Conservation (phyloP, 257 asterid species). For the Ophiorrhiza pumila region DNA sequence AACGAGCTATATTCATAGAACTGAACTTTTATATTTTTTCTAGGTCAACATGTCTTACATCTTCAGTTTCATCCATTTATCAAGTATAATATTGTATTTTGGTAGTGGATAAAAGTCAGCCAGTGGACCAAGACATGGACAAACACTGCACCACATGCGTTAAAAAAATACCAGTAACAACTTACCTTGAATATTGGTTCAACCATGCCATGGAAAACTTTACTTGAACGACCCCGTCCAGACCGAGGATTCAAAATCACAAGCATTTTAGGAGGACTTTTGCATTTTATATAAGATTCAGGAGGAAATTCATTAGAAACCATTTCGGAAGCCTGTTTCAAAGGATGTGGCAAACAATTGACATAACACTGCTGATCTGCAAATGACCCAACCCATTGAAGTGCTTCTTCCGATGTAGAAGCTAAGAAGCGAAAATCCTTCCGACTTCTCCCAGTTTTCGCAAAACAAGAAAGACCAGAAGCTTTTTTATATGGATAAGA, state of each 20-base stretch:
- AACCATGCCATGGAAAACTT: slow-evolving; percentile 78
- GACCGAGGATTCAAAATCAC: slow-evolving; percentile 95
- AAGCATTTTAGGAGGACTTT: slow-evolving; percentile 86
- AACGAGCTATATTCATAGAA: not conserved
- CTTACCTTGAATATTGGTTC: slow-evolving; percentile 94
- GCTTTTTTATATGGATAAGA: slow-evolving; percentile 71
- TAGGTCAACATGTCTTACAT: not conserved
- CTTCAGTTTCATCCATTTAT: too few species aligned
- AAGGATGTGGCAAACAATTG: slow-evolving; percentile 88
- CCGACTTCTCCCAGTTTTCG: slow-evolving; percentile 60
- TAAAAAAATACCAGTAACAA: slow-evolving; percentile 1
- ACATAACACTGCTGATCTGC: slow-evolving; percentile 97
- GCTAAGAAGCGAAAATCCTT: slow-evolving; percentile 86
- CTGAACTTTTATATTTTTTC: not conserved
- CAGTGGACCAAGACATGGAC: not conserved
- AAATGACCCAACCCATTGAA: slow-evolving; percentile 92
- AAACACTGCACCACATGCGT: not conserved
- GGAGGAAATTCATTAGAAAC: slow-evolving; percentile 74
- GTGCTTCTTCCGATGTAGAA: slow-evolving; percentile 76
- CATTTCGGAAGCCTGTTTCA: slow-evolving; percentile 63
- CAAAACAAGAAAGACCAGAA: slow-evolving; percentile 47
- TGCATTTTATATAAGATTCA: slow-evolving; percentile 78
- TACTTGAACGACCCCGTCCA: slow-evolving; percentile 95
- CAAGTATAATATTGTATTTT: not conserved
- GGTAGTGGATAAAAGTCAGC: not conserved